Base-by-base conservation (phyloP, 2,329 filamentous ascomycete species). In the Ceratocystis destructans region DNA sequence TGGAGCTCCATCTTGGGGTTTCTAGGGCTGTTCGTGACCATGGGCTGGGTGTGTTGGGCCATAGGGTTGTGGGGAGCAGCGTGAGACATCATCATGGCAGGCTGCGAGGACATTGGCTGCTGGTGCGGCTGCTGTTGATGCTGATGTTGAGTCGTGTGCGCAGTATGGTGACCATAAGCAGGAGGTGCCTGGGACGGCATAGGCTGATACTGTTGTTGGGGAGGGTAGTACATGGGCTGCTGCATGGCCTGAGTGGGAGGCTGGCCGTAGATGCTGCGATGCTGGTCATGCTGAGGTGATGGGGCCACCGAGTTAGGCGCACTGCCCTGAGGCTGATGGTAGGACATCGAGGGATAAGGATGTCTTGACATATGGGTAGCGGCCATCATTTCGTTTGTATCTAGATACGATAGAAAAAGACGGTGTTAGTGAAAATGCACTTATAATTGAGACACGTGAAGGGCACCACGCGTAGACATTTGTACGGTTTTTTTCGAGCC, bases 241-340 rank as follows among this genome's bases (percentile, higher is more conserved):
- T 88, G 89, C 71, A 89, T 83, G 76, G 95, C 84, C 75, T 94
- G 89, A 66, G 88, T 85, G 46, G 86, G 79, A 63, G 88, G 87
- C 72, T 92, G 88, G 45, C 85, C 87, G 76, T 96, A 97, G 74
- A 97, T 83, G 72, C 85, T 87, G 71, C 92, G 83, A 78, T 96
- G 90, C 73, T 93, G 90, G 73, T 97, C 93, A 76, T 96, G 91
- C 66, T 86, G 83, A 67, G 91, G 90, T 25, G 90, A 87, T 44
- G 93, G 96, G 69, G 92, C 89, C 72, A 96, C 92, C 63, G 92
- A 96, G 48, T 90, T 90, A 62, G 93, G 93, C 66, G 93, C 96
- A 76, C 93, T 96, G 66, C 92, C 96, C 78, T 96, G 92, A 66
- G 92, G 91, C 20, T 92, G 95, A 76, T 96, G 90, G 75, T 96